A percentile compares a stretch with the other conserved stretches of the same genome.
Evolutionary conservation across 2,329 filamentous ascomycete genomes (phyloP).

Genomic region (Orbilia quercus): DNA sequence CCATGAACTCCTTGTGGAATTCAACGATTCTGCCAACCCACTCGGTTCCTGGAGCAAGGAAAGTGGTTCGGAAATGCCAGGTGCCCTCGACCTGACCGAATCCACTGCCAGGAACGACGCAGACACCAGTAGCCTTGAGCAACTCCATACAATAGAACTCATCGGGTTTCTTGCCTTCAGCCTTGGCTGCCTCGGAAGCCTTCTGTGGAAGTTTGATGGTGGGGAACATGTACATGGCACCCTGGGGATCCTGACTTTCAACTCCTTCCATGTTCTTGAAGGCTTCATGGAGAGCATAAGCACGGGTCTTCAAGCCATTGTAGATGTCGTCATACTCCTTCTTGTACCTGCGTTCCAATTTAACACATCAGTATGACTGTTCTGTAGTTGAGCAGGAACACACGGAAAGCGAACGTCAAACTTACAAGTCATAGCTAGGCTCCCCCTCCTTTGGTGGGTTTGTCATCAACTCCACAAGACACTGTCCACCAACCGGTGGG

Average conservation of each 20-base stretch:
- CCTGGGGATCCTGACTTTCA: slow-evolving; percentile 85
- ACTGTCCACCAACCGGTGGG: slow-evolving; percentile 94
- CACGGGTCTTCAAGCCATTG: slow-evolving; percentile 79
- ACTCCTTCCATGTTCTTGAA: slow-evolving; percentile 97
- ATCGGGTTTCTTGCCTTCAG: slow-evolving; percentile 80
- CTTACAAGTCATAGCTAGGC: slow-evolving; percentile 77
- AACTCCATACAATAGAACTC: slow-evolving; percentile 94
- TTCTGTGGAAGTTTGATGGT: slow-evolving; percentile 83
- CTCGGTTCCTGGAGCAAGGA: slow-evolving; percentile 93
- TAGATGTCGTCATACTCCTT: slow-evolving; percentile 87
- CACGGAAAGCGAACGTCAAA: slow-evolving; percentile 3
- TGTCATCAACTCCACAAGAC: slow-evolving; percentile 96
- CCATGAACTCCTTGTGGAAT: slow-evolving; percentile 93
- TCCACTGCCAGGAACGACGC: slow-evolving; percentile 88
- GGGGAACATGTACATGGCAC: slow-evolving; percentile 98
- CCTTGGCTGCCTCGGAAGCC: slow-evolving; percentile 78
- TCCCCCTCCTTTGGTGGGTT: slow-evolving; percentile 89
- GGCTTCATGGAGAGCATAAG: slow-evolving; percentile 85
- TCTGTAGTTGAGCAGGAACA: background rate
- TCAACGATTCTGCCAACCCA: slow-evolving; percentile 88
- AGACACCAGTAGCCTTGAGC: slow-evolving; percentile 93
- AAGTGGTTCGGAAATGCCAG: slow-evolving; percentile 94
- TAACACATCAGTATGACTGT: slow-evolving; percentile 19
- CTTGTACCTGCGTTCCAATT: slow-evolving; percentile 70
- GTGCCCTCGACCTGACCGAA: slow-evolving; percentile 94